Evolutionary conservation across 108 stramenopile genomes (phyloP).

Genomic region (Pseudonitzschia delicatissima): DNA sequence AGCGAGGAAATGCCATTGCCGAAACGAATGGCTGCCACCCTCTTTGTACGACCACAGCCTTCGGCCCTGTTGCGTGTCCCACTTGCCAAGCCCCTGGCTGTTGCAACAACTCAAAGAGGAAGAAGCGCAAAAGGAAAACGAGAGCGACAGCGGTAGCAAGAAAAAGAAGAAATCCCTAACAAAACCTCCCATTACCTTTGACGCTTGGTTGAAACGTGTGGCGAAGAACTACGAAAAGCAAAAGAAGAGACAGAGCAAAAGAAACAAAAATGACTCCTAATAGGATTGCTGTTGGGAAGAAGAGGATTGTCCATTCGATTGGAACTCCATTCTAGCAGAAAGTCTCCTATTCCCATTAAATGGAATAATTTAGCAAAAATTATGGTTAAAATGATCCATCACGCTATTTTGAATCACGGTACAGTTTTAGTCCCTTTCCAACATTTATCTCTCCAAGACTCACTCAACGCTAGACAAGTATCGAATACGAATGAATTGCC

Average conservation of each 20-base stretch:
- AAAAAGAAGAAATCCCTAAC: neutral
- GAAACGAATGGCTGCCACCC: slow-evolving; percentile 60
- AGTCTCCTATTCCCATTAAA: too few species aligned
- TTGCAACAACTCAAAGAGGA: neutral
- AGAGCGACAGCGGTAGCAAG: neutral
- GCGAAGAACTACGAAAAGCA: slow-evolving; percentile 33
- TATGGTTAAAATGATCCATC: too few species aligned
- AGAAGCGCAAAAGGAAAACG: neutral
- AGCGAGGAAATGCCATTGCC: neutral
- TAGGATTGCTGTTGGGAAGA: too few species aligned
- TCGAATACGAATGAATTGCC: too few species aligned
- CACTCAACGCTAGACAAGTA: too few species aligned
- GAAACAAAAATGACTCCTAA: neutral
- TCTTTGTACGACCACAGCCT: slow-evolving; percentile 70
- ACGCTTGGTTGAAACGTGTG: slow-evolving; percentile 32
- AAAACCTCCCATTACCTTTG: slow-evolving; percentile 28
- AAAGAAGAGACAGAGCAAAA: slow-evolving; percentile 15
- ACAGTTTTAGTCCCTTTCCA: too few species aligned
- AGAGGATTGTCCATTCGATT: too few species aligned
- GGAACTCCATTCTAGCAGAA: too few species aligned
- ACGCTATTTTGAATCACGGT: too few species aligned
- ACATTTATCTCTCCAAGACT: too few species aligned
- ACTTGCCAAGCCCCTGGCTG: slow-evolving; percentile 17
- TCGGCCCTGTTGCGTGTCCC: slow-evolving; percentile 46
- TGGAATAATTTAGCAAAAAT: too few species aligned